Evolutionary conservation across 176 grass and related monocot genomes (phyloP), one percentile per base, ranked within the genome.

Genomic region (Phoenix dactylifera): DNA sequence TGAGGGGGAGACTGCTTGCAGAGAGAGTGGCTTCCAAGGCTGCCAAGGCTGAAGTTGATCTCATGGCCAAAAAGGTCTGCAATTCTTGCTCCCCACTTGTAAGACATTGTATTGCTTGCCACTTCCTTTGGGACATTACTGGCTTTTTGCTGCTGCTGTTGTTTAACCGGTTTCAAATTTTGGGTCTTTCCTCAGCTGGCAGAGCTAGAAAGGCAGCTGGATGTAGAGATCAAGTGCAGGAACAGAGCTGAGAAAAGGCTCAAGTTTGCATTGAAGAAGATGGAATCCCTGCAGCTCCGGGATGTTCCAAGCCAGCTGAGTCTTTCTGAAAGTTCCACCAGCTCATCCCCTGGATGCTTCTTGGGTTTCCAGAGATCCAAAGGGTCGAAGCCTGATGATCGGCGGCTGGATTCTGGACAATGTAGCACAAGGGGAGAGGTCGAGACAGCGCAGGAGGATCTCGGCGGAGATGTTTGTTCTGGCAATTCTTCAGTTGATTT

Each of bases 1-100:
- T 98, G 22, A 86, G 88, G 56, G 88, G 88, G 44, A 86, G 94
- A 83, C 80, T 98, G 59, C 94, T 78, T 23, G 85, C 94, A 12
- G 94, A 98, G 82, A 93, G 94, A 73, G 69, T 78, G 64, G 85
- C 94, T 62, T 98, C 94, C 74, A 98, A 86, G 80, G 79, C 67
- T 63, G 88, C 94, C 32, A 93, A 89, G 87, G 88, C 86, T 59
- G 88, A 85, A 57, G 89, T 88, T 52, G 75, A 89, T 61, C 78
- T 72, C 62, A 64, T 93, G 23, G 60, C 84, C 54, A 89, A 74
- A 64, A 93, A 77, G 82, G 94, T 90, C 74, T 59, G 16, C 20
- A 54, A 7, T 12, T 30, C 2, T 51, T 30, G 1, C 3, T 17
- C 35, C 35, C 35, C 35, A 44, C 9, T 44, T 44, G 2, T 6